Evolutionary conservation across 2,329 filamentous ascomycete species (phyloP), one percentile per base, ranked within the genome.

Genomic region (Helicocarpus griseus): DNA sequence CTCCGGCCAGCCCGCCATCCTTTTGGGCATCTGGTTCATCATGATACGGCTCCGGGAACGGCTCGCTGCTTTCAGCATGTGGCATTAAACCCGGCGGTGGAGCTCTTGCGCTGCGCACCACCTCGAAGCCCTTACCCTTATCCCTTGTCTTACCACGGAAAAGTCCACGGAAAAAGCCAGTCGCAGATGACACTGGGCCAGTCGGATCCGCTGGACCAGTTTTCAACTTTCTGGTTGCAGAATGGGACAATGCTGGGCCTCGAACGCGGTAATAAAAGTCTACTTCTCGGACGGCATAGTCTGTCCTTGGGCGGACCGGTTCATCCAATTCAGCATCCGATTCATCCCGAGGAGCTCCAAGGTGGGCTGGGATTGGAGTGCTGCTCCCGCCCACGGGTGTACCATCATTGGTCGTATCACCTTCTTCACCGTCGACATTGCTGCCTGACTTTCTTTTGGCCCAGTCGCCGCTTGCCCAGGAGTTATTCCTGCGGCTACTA

Each of bases 191-290:
- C 19, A 95, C 87, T 0, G 90, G 89, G 0, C 90, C 88, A 35
- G 90, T 95, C 0, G 93, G 93, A 71, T 98, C 91, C 7, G 90
- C 89, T 2, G 93, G 93, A 0, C 93, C 93, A 4, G 93, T 98
- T 61, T 93, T 91, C 48, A 96, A 75, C 64, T 87, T 91, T 47
- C 93, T 80, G 19, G 87, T 89, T 0, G 86, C 86, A 2, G 82
- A 82, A 54, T 89, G 87, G 1, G 89, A 90, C 11, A 97, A 73
- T 1, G 91, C 89, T 19, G 89, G 88, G 0, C 93, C 93, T 31
- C 93, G 82, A 17, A 95, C 86, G 8, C 89, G 87, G 62, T 98
- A 97, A 69, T 97, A 97, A 62, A 95, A 95, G 66, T 98, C 93
- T 0, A 94, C 89, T 68, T 98, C 93, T 51, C 93, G 85, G 0